Conservation (phyloP, 352 stramenopile genomes). For the Phytophthora hybrid region DNA sequence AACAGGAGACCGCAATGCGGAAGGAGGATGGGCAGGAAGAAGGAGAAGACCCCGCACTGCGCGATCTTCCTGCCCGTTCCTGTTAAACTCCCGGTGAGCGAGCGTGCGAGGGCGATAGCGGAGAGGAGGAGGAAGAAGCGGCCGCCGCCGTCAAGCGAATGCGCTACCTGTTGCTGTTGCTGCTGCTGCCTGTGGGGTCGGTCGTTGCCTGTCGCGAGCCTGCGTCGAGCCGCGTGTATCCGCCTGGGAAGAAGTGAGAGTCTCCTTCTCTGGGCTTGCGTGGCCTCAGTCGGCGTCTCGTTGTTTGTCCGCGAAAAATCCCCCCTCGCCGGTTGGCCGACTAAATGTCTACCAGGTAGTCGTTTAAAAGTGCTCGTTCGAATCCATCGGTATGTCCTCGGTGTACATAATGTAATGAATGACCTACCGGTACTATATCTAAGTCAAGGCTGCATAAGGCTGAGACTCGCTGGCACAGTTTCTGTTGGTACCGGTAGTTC, state of each 20-base stretch:
- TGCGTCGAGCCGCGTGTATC: slow-evolving; percentile 34
- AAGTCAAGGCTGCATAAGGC: too few species aligned
- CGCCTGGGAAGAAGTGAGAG: slow-evolving; percentile 38
- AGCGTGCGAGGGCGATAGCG: background rate
- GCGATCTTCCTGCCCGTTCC: too few species aligned
- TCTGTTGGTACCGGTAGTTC: too few species aligned
- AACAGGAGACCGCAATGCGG: slow-evolving; percentile 19
- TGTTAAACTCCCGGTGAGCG: too few species aligned
- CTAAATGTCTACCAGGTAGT: too few species aligned
- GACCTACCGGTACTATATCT: too few species aligned
- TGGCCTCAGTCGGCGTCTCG: slow-evolving; percentile 39
- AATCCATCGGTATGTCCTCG: too few species aligned
- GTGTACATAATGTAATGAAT: too few species aligned
- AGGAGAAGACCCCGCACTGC: background rate
- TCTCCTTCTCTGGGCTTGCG: slow-evolving; percentile 39
- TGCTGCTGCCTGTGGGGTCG: slow-evolving; percentile 6
- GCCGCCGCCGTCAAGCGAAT: background rate
- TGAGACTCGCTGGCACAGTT: too few species aligned
- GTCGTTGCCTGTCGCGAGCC: slow-evolving; percentile 25
- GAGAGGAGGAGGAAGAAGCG: background rate
- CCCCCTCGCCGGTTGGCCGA: slow-evolving; percentile 19
- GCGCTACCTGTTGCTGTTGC: slow-evolving; percentile 34
- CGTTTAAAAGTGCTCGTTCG: too few species aligned
- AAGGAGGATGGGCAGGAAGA: background rate
- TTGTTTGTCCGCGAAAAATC: slow-evolving; percentile 41